Percentiles rank a stretch among this genome's conserved stretches.
phyloP scores from a whole-genome alignment of 1,284 basidiomycete genomes.

The Leccinum griseonigrum region DNA sequence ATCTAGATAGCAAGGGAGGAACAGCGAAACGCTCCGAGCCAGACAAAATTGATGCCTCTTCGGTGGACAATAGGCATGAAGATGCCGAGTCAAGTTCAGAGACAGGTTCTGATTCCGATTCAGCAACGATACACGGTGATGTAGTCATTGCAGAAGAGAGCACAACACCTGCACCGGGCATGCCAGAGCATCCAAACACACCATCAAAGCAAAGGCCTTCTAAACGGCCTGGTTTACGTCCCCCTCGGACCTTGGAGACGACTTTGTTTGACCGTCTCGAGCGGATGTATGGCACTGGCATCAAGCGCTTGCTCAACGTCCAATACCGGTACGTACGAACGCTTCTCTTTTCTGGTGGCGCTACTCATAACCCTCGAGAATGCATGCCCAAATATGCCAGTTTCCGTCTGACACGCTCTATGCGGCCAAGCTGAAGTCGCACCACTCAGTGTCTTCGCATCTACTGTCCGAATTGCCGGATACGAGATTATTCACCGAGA shows the following conservation, averaged over 20 bases:
- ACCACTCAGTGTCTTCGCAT: constrained; percentile 68
- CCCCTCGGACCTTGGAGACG: constrained; percentile 77
- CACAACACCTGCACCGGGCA: constrained; percentile 5
- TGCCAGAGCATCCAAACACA: constrained; percentile 14
- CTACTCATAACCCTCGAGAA: constrained; percentile 45
- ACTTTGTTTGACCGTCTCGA: constrained; percentile 93
- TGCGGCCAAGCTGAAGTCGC: constrained; percentile 66
- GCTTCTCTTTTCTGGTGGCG: neutral
- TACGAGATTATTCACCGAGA: constrained; percentile 36
- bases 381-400: constrained; percentile 83
- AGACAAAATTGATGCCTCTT: neutral
- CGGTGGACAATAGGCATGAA: neutral
- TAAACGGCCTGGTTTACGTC: constrained; percentile 41
- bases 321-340: constrained; percentile 73
- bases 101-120: constrained; percentile 15
- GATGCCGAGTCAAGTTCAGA: constrained; percentile 11
- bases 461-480: constrained; percentile 72
- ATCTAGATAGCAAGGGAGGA: neutral
- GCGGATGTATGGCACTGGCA: constrained; percentile 76
- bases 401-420: constrained; percentile 90
- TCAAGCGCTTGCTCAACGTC: constrained; percentile 85
- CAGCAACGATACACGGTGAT: constrained; percentile 23
- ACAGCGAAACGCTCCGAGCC: constrained; percentile 1
- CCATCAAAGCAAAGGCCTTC: constrained; percentile 19
- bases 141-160: constrained; percentile 20